These are phyloP conservation scores for Austroboletus rostrupii DNA, from an alignment of 1,284 basidiomycete species.

Conservation along the genomic window DNA sequence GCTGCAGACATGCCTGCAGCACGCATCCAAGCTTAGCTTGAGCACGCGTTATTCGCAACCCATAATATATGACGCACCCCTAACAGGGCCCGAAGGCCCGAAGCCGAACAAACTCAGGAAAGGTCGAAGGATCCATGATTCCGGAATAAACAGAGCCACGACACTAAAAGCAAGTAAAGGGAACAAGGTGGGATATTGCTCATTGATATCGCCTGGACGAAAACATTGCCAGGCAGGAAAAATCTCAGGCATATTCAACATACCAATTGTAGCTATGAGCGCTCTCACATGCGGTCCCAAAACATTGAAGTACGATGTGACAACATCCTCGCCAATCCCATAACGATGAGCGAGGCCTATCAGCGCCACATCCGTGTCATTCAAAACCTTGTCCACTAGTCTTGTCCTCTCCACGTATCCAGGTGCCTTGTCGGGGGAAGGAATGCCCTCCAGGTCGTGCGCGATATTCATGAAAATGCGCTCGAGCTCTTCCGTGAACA, in stretches of 20 bases:
- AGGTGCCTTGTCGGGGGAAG: background rate
- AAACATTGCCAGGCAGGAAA: too few relatives aligned
- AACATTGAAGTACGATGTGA: background rate
- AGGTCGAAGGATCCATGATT: constrained; percentile 12
- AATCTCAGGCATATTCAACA: background rate
- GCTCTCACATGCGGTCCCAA: background rate
- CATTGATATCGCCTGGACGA: constrained; percentile 13
- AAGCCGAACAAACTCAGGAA: constrained; percentile 17
- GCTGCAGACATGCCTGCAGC: constrained; percentile 12
- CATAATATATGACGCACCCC: constrained; percentile 4
- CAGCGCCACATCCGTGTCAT: background rate
- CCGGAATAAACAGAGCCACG: constrained; percentile 4
- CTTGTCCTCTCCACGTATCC: constrained; percentile 1
- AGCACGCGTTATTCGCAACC: too few relatives aligned
- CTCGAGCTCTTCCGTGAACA: constrained; percentile 6
- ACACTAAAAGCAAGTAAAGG: constrained; percentile 6
- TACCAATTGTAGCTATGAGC: constrained; percentile 11
- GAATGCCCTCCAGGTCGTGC: background rate
- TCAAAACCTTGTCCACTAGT: constrained; percentile 9
- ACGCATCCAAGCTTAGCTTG: background rate
- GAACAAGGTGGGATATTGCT: constrained; percentile 11
- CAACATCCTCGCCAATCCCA: background rate
- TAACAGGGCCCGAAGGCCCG: constrained; percentile 13
- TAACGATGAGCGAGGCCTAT: background rate
- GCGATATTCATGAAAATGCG: background rate